Evolutionary conservation across 768 basidiomycete species (phyloP).

Genomic region (Suillus brevipes): DNA sequence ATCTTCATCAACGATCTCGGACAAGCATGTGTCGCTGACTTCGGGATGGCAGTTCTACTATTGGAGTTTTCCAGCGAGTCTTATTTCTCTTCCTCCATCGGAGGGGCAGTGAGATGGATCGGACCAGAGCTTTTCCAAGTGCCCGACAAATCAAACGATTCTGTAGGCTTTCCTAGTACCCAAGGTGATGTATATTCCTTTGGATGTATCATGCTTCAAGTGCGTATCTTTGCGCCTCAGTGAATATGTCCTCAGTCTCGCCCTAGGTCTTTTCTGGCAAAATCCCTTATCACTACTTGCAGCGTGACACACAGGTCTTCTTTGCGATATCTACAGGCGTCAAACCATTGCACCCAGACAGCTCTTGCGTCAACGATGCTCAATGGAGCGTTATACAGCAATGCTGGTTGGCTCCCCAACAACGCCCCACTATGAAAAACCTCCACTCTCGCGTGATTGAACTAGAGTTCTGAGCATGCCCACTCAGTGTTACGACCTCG

Average conservation of each 20-base stretch:
- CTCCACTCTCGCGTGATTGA: background rate
- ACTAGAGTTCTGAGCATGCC: background rate
- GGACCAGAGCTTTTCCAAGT: conserved; percentile 11
- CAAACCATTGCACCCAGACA: conserved; percentile 8
- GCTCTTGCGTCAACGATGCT: background rate
- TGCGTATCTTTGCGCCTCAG: conserved; percentile 28
- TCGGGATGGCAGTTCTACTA: conserved; percentile 8
- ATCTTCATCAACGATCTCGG: conserved; percentile 13
- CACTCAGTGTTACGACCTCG: background rate
- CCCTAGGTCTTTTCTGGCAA: conserved; percentile 16
- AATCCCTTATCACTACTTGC: conserved; percentile 23
- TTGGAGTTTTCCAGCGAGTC: conserved; percentile 10
- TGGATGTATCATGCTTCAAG: conserved; percentile 30
- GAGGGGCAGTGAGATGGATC: conserved; percentile 11
- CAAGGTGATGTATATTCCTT: conserved; percentile 13
- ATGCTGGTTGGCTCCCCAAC: conserved; percentile 21
- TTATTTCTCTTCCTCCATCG: conserved; percentile 10
- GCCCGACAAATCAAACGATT: background rate
- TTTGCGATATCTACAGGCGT: conserved; percentile 15
- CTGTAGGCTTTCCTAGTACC: background rate
- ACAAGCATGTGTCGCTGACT: conserved; percentile 7
- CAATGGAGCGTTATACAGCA: conserved; percentile 13
- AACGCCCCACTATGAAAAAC: background rate
- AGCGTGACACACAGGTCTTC: conserved; percentile 21
- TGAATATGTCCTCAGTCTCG: background rate